Evolutionary conservation across 2,329 filamentous ascomycete genomes (phyloP), one percentile per base, ranked within the genome.

Genomic region (Pseudogymnoascus verrucosus): DNA sequence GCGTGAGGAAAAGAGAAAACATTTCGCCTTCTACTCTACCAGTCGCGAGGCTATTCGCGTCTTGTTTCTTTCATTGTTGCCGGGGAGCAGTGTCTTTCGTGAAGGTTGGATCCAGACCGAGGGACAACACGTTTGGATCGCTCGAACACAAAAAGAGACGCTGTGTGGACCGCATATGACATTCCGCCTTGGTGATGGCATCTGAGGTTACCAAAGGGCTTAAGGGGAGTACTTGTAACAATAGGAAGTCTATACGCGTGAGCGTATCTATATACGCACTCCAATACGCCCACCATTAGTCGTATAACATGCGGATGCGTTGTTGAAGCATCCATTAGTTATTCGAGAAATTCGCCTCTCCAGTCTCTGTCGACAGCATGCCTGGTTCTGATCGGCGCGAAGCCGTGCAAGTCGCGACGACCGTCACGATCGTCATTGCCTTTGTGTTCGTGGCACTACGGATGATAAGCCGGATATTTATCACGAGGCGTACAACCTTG

Each of bases 371-470:
- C 51, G 28, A 36, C 51, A 57, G 5, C 10, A 57, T 57, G 47
- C 1, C 3, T 19, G 19, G 16, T 19, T 2, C 31, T 57, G 51
- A 21, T 36, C 51, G 51, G 28, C 51, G 51, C 16, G 1, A 19
- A 63, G 77, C 80, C 39, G 88, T 91, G 62, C 84, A 92, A 70
- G 83, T 84, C 69, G 88, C 91, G 67, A 89, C 88, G n/a, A 82
- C 84, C 5, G 78, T 82, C 19, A 89, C 88, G 61, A 81, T 91
- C 66, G 81, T 82, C 37, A 74, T 91, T 62, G 85, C 89, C 61
- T 88, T 87, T 39, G 71, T 89, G 65, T 93, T 96, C 72, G 89
- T 96, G 68, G 79, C 80, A 47, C 82, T 89, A 34, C 86, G 91
- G 62, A 79, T 95, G 68, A 76, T 89, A 57, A 91, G 89, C 64